Conservation (phyloP, 768 basidiomycete genomes). For the Lactifluus piperatus region DNA sequence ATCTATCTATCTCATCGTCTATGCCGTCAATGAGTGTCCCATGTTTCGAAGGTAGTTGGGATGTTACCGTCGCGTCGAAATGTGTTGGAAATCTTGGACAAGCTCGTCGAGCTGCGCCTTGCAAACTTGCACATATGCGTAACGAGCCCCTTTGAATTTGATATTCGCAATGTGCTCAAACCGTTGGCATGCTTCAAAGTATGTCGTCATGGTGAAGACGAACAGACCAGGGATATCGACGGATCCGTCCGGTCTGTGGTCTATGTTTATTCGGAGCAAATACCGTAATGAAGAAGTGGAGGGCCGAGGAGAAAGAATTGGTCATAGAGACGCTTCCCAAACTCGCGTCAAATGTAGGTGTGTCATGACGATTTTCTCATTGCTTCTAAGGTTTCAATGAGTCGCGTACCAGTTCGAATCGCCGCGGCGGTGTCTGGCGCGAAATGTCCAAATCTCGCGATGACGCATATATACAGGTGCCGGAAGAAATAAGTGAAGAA, state of each 20-base stretch:
- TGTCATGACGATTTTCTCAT: neutral
- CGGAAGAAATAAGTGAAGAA: neutral
- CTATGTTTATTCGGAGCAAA: constrained; percentile 25
- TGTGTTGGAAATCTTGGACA: neutral
- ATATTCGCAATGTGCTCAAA: neutral
- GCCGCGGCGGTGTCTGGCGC: neutral
- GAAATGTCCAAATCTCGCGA: neutral
- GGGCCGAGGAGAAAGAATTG: neutral
- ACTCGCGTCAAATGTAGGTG: neutral
- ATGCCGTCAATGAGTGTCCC: no score
- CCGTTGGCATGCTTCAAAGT: neutral
- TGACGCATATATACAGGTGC: neutral
- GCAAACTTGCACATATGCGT: no score
- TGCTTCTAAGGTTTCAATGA: neutral
- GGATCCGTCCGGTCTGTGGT: neutral
- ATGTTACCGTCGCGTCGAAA: no score
- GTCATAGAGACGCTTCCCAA: neutral
- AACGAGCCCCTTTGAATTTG: neutral
- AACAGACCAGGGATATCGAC: neutral
- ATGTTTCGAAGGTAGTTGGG: no score
- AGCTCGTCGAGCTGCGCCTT: neutral
- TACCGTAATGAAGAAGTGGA: neutral
- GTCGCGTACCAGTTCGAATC: neutral
- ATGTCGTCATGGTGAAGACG: neutral
- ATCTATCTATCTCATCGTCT: no score